Base-by-base conservation (phyloP, 768 basidiomycete genomes). In the Tulasnella sp. region DNA sequence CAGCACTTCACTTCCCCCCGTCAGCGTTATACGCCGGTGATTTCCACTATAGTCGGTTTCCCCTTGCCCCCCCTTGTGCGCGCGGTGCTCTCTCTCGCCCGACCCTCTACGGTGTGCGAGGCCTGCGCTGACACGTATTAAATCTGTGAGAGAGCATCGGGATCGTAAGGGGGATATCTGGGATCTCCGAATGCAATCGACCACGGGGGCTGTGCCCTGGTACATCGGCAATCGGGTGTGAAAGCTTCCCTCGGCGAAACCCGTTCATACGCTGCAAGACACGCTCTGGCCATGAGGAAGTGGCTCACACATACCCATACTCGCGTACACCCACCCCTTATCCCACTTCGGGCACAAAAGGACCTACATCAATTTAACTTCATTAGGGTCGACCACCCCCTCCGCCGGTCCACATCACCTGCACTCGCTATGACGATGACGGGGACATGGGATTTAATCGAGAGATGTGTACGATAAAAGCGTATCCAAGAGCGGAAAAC, bases 101-200 rank as follows among this genome's bases (percentile, higher is more conserved):
- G 64, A 16, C 64, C 64, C 34, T 20, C 31, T 69, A 31, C 64
- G 20, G 31, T 69, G n/a, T 28, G 28, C 34, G 64, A 12, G 31
- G 28, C 60, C 18, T 37, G 64, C 34, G n/a, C 7, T 69, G 64
- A 69, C 64, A 69, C 64, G 64, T 69, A 69, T 69, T 69, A 69
- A 69, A 69, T 69, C 64, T 69, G 64, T 69, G 64, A 37, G 64
- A 69, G 64, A 37, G 64, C 64, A 69, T 69, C 64, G 64, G 64
- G 64, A 69, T 69, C 64, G 64, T 69, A 31, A 69, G 37, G 64
- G 64, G 64, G 64, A 31, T 69, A 69, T 69, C 64, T 69, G 64
- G 64, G 64, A 69, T 69, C 64, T 69, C 64, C 64, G 64, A 69
- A 69, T 69, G 31, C 64, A 69, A 69, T 69, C 64, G 64, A 69